Base-by-base conservation (phyloP, 805 yeast genomes). In the Suhomyces canberraensis region DNA sequence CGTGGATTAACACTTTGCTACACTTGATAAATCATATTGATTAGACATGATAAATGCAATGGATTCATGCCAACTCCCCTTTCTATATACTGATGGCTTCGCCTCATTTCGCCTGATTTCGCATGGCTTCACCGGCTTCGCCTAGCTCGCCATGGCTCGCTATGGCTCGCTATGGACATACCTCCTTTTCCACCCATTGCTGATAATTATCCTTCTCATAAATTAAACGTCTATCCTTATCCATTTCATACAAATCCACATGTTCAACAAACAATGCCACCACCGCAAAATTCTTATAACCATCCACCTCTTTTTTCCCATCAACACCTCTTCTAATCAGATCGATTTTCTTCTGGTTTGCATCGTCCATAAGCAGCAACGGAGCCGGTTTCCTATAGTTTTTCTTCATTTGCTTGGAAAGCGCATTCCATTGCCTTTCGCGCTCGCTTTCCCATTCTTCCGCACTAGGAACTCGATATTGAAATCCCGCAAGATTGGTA, bases 301-400 rank as follows among this genome's bases (percentile, higher is more conserved):
- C 79, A 18, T 76, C 77, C 20, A 76, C 79, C 34, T 77, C 80
- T 51, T 76, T 73, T 29, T 76, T 71, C 6, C 95, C 95, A 59
- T 87, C 95, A 13, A 87, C 95, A 9, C 95, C 91, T 47, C 95
- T 71, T 32, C 75, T 69, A 31, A 87, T 81, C 35, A 84, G 76
- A 58, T 87, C 95, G 29, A 87, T 60, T 38, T 69, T 56, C 46
- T 76, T 76, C 25, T 69, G 66, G 39, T 76, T 76, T 28, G 77
- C 80, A 6, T 66, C 67, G 8, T 76, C 74, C 52, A 87, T 52
- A 16, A 64, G 60, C 1, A 78, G 62, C n/a, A 82, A 82, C 2
- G 95, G 95, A 1, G 71, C 60, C 0, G 95, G 95, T 46, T 79
- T 81, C 37, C 84, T 74, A 60, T 83, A 87, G 17, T 81, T 71